Percentiles rank a stretch among this genome's conserved stretches.
These are phyloP conservation scores for Schizonepeta tenuifolia DNA, from an alignment of 257 asterid species.

Conservation along the genomic window DNA sequence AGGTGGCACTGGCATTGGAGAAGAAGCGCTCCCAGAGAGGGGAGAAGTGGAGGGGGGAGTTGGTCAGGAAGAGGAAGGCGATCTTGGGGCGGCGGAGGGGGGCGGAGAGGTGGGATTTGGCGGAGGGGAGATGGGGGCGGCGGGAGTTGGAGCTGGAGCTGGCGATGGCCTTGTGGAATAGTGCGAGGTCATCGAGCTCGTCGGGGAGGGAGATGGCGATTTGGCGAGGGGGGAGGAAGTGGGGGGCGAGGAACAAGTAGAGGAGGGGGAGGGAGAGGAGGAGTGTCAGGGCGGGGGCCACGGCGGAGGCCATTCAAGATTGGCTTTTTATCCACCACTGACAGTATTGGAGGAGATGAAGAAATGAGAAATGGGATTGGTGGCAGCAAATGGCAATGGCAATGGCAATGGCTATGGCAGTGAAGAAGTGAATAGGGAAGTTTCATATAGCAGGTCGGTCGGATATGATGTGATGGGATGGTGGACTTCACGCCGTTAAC, in stretches of 20 bases:
- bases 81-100: slow-evolving; percentile 73
- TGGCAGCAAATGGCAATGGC: neutral
- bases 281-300: slow-evolving; percentile 64
- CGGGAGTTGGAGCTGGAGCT: slow-evolving; percentile 43
- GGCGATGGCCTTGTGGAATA: slow-evolving; percentile 76
- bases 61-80: slow-evolving; percentile 84
- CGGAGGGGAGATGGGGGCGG: slow-evolving; percentile 68
- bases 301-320: slow-evolving; percentile 40
- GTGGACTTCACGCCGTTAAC: slow-evolving; percentile 31
- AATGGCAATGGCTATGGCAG: neutral
- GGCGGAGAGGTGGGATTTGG: slow-evolving; percentile 64
- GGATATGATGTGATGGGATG: too few species aligned
- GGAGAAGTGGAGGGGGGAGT: slow-evolving; percentile 71
- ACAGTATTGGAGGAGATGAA: neutral
- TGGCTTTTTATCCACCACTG: neutral
- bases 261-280: slow-evolving; percentile 63
- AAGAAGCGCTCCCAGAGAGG: slow-evolving; percentile 77
- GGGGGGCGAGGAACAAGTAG: slow-evolving; percentile 60
- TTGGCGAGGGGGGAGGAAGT: slow-evolving; percentile 68
- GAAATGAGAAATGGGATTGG: neutral
- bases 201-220: slow-evolving; percentile 71
- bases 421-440: neutral
- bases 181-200: slow-evolving; percentile 84
- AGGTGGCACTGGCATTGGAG: slow-evolving; percentile 38
- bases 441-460: too few species aligned